Evolutionary conservation across 129 eudicot species (phyloP).

Genomic region (Ambrosia artemisiifolia): DNA sequence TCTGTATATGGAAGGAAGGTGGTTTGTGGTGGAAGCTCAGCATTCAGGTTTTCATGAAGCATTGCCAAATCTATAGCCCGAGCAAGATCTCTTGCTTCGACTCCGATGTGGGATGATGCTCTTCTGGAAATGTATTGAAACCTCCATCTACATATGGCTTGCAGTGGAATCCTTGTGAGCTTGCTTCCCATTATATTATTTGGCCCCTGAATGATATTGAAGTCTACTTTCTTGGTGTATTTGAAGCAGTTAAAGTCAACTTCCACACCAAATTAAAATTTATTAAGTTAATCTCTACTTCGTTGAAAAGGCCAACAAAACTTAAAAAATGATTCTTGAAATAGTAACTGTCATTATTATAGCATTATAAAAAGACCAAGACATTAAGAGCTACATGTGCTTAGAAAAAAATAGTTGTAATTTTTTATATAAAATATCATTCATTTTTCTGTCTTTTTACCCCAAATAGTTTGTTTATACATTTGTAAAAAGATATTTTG

Average conservation of each 20-base stretch:
- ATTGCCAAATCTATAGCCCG: slow-evolving; percentile 4
- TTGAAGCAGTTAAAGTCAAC: not conserved
- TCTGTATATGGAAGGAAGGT: slow-evolving; percentile 23
- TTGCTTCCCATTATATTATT: slow-evolving; percentile 13
- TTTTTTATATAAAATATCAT: too few species aligned
- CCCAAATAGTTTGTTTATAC: too few species aligned
- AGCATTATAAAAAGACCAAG: too few species aligned
- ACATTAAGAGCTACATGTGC: too few species aligned
- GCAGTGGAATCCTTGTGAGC: not conserved
- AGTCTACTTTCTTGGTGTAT: not conserved
- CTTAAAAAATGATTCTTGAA: too few species aligned
- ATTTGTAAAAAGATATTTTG: too few species aligned
- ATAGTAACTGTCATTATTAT: too few species aligned
- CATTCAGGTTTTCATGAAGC: slow-evolving; percentile 20
- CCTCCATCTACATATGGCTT: not conserved
- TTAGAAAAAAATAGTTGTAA: too few species aligned
- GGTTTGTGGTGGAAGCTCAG: slow-evolving; percentile 12
- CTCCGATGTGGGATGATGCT: not conserved
- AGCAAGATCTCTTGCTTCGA: not conserved
- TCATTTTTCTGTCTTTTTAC: too few species aligned
- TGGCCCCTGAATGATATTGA: not conserved
- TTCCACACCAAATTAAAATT: too few species aligned
- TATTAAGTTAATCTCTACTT: too few species aligned
- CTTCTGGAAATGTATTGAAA: not conserved
- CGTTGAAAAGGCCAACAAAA: too few species aligned